These are phyloP conservation scores for Neofusicoccum kwambonambiense DNA, from an alignment of 2,329 filamentous ascomycete genomes.

Conservation along the genomic window DNA sequence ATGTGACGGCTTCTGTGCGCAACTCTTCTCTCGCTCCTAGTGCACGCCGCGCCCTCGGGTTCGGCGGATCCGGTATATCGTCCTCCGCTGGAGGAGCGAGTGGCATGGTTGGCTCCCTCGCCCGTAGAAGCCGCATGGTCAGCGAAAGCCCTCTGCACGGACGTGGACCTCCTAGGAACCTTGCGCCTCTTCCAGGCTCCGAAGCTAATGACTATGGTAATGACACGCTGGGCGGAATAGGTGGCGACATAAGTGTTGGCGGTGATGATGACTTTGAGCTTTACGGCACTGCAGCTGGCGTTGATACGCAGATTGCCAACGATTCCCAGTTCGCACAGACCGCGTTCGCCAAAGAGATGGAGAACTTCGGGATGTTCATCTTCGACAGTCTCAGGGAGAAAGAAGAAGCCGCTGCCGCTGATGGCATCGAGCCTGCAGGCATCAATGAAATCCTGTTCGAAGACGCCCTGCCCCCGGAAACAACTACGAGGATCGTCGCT, in stretches of 20 bases:
- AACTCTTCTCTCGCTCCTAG: conserved; percentile 49
- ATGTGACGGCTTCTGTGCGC: conserved; percentile 56
- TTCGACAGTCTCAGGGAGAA: conserved; percentile 26
- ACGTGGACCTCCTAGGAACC: conserved; percentile 38
- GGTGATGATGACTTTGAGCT: conserved; percentile 32
- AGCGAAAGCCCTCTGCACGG: conserved; percentile 62
- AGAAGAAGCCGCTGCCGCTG: conserved; percentile 29
- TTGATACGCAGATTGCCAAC: conserved; percentile 51
- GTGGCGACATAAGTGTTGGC: conserved; percentile 29
- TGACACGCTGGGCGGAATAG: conserved; percentile 21
- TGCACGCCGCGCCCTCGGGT: conserved; percentile 38
- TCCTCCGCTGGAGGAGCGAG: conserved; percentile 35
- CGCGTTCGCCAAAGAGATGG: conserved; percentile 57
- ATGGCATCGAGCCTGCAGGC: conserved; percentile 4
- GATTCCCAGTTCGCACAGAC: conserved; percentile 51
- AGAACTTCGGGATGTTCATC: conserved; percentile 64
- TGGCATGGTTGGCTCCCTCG: conserved; percentile 27
- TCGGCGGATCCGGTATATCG: conserved; percentile 30
- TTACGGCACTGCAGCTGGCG: conserved; percentile 40
- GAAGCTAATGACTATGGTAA: conserved; percentile 29
- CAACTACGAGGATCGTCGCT: conserved; percentile 61
- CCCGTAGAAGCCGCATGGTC: conserved; percentile 51
- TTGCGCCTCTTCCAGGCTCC: conserved; percentile 29
- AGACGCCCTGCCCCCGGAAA: conserved; percentile 61
- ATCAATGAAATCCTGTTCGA: conserved; percentile 61